Conservation (phyloP, 1,139 yeast genomes). For the Pichia sp. region DNA sequence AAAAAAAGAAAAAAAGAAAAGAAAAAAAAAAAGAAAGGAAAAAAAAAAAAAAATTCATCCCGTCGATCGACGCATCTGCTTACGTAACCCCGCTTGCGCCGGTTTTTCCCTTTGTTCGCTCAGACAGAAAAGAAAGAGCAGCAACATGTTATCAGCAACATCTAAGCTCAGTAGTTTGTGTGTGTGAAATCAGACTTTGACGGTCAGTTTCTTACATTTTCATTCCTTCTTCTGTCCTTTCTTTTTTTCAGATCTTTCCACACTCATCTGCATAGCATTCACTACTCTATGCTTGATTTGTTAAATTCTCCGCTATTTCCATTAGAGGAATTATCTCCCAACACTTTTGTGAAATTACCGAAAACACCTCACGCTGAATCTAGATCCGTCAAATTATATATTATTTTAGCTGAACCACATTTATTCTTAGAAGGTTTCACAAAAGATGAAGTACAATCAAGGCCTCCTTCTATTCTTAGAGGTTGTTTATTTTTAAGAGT, state of each 20-base stretch:
- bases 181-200: too few relatives aligned
- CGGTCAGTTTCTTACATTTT: not conserved
- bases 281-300: conserved; percentile 12
- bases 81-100: too few relatives aligned
- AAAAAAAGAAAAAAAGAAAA: not conserved
- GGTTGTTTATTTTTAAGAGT: conserved; percentile 74
- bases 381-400: conserved; percentile 44
- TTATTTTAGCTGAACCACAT: conserved; percentile 71
- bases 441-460: conserved; percentile 52
- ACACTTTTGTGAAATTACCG: conserved; percentile 42
- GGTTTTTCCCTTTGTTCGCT: too few relatives aligned
- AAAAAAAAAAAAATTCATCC: not conserved
- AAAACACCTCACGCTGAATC: conserved; percentile 43
- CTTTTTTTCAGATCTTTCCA: too few relatives aligned
- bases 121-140: too few relatives aligned
- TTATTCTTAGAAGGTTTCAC: conserved; percentile 80
- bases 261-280: too few relatives aligned
- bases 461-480: conserved; percentile 78
- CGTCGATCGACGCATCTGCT: too few relatives aligned
- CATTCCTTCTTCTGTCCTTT: not conserved
- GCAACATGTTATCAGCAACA: too few relatives aligned
- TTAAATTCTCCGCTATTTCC: conserved; percentile 31
- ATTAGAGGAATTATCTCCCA: conserved; percentile 28
- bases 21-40: not conserved
- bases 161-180: too few relatives aligned